Evolutionary conservation across 2,329 filamentous ascomycete species (phyloP).

Genomic region (Apiospora phragmitis): DNA sequence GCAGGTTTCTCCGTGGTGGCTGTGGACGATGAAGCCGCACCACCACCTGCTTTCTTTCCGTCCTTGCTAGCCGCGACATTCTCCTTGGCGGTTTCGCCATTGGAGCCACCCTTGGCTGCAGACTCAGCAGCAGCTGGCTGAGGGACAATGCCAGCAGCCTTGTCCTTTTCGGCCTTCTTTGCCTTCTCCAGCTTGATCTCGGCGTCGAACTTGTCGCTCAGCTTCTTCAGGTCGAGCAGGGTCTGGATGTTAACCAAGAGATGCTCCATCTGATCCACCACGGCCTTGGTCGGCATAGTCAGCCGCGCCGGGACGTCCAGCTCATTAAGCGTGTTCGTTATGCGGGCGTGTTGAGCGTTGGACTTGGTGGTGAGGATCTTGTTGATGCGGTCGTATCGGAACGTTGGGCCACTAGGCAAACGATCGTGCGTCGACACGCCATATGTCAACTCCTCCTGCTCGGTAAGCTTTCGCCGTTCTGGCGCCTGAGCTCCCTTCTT

Average conservation of each 20-base stretch:
- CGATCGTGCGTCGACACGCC: conserved; percentile 82
- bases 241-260: conserved; percentile 67
- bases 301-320: conserved; percentile 70
- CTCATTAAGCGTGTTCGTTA: conserved; percentile 70
- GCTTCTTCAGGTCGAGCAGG: conserved; percentile 72
- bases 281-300: conserved; percentile 71
- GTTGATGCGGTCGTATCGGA: conserved; percentile 81
- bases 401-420: conserved; percentile 81
- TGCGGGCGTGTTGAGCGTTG: conserved; percentile 73
- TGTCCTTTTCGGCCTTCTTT: conserved; percentile 56
- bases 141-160: conserved; percentile 26
- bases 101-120: conserved; percentile 14
- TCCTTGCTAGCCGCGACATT: not conserved
- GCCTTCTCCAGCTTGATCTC: conserved; percentile 65
- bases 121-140: conserved; percentile 11
- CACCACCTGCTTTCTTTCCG: conserved; percentile 22
- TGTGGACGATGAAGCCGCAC: not conserved
- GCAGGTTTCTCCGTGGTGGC: not conserved
- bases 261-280: conserved; percentile 70
- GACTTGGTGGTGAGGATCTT: conserved; percentile 79
- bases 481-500: conserved; percentile 48
- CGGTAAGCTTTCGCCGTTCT: conserved; percentile 69
- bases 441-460: conserved; percentile 76
- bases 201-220: conserved; percentile 72
- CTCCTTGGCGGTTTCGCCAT: conserved; percentile 13